Evolutionary conservation across 345 rosid species (phyloP), one percentile per base, ranked within the genome.

Genomic region (Capsella bursapastoris): DNA sequence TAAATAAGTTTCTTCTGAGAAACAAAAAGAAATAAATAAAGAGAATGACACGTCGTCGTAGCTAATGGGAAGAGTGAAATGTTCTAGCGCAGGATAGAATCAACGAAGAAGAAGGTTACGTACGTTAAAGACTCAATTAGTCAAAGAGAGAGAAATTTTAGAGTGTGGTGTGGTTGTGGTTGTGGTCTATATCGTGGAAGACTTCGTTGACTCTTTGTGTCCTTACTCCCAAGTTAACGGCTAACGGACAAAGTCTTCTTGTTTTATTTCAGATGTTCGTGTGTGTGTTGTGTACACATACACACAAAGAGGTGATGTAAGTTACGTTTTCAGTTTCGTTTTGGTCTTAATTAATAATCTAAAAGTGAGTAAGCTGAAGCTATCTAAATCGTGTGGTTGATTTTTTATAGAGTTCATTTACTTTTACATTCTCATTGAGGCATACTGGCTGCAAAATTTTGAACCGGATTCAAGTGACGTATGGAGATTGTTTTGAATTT

Each of bases 171-270:
- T 9, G 25, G 25, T 22, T 22, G 25, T 22, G 25, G 25, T 22
- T 22, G 25, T 22, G 25, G 25, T 22, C 25, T 22, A 22, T 40
- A 40, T 51, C 50, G 37, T 10, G 32, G 11, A 29, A 74, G 56
- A 67, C 79, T 75, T 40, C 29, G 43, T 59, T 74, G 57, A 73
- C 77, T 64, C 41, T 40, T 34, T 55, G 70, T 63, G 63, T 63
- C 55, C 40, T 8, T 7, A 37, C 3, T 37, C 41, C 10, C 8
- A 38, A 38, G 1, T 71, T 29, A 71, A 62, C 76, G 53, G 64
- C 57, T 45, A 65, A 73, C 71, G 32, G 31, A 55, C 48, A 63
- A 29, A 51, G 44, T 63, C 31, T 49, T 8, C 53, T n/a, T 32
- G 25, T 22, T 22, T 14, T 4, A 32, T 32, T 27, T 15, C 68